A percentile compares a stretch with the other conserved stretches of the same genome.
phyloP scores from a whole-genome alignment of 176 grass and related monocot genomes.

The Aegilops tauschii region DNA sequence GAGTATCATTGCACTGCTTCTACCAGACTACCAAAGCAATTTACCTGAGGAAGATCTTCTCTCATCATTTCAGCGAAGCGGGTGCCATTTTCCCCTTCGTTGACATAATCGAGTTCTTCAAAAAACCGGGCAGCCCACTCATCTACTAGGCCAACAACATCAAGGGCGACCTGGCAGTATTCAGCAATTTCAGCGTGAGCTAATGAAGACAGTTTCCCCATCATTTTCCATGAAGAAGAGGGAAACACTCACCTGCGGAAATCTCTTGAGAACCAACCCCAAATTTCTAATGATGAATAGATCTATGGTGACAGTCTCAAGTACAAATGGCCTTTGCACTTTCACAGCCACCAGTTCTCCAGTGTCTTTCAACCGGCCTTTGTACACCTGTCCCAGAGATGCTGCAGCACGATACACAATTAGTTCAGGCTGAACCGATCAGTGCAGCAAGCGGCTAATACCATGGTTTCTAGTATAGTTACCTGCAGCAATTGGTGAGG shows the following conservation, averaged over 20 bases:
- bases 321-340: conserved; percentile 91
- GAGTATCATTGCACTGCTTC: not conserved
- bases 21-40: not conserved
- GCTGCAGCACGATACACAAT: conserved; percentile 41
- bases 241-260: conserved; percentile 67
- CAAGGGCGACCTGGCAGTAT: conserved; percentile 67
- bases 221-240: not conserved
- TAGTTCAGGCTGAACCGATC: not conserved
- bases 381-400: conserved; percentile 96
- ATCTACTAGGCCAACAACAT: conserved; percentile 94
- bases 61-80: conserved; percentile 92
- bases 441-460: not conserved
- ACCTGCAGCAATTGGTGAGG: conserved; percentile 96
- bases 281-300: conserved; percentile 90
- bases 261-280: conserved; percentile 76
- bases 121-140: conserved; percentile 97
- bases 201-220: not conserved
- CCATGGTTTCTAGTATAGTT: conserved; percentile 14
- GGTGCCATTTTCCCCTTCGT: conserved; percentile 87
- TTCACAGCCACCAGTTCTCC: conserved; percentile 93
- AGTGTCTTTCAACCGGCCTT: conserved; percentile 91
- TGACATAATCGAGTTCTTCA: conserved; percentile 99
- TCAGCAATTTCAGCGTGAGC: not conserved
- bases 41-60: conserved; percentile 94
- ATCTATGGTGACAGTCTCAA: conserved; percentile 94